A percentile compares a stretch with the other conserved stretches of the same genome.
These are phyloP conservation scores for Phaseolus coccineus DNA, from an alignment of 331 rosid genomes.

Conservation along the genomic window DNA sequence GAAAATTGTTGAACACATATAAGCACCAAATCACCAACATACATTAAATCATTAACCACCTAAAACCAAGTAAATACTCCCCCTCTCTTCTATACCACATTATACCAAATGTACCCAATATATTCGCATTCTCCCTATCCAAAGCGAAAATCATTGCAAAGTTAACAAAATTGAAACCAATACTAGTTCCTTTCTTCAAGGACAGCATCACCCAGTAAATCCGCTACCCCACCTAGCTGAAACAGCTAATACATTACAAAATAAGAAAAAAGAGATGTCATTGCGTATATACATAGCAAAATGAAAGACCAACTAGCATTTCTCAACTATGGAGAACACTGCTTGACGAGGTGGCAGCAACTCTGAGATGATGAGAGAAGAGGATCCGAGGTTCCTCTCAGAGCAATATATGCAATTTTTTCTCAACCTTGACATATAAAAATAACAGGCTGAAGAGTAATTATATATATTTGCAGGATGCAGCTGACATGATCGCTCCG, in stretches of 20 bases:
- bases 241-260: slow-evolving; percentile 41
- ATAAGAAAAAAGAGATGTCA: slow-evolving; percentile 5
- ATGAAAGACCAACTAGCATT: slow-evolving; percentile 43
- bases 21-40: slow-evolving; percentile 35
- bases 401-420: slow-evolving; percentile 59
- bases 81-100: slow-evolving; percentile 54
- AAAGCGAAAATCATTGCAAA: slow-evolving; percentile 30
- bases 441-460: slow-evolving; percentile 51
- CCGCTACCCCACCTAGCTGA: slow-evolving; percentile 50
- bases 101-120: slow-evolving; percentile 46
- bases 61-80: slow-evolving; percentile 46
- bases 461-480: slow-evolving; percentile 68
- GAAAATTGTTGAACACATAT: slow-evolving; percentile 25
- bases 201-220: slow-evolving; percentile 49
- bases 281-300: slow-evolving; percentile 50
- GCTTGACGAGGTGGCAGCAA: background rate
- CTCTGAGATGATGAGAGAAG: slow-evolving; percentile 49
- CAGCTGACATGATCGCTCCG: slow-evolving; percentile 96
- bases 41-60: slow-evolving; percentile 38
- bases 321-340: slow-evolving; percentile 42
- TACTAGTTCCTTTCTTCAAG: slow-evolving; percentile 48
- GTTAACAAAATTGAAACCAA: slow-evolving; percentile 49
- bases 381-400: slow-evolving; percentile 96
- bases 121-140: slow-evolving; percentile 41
- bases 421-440: slow-evolving; percentile 58